phyloP scores from a whole-genome alignment of 2,329 filamentous ascomycete genomes.

The Colletotrichum somersetense region DNA sequence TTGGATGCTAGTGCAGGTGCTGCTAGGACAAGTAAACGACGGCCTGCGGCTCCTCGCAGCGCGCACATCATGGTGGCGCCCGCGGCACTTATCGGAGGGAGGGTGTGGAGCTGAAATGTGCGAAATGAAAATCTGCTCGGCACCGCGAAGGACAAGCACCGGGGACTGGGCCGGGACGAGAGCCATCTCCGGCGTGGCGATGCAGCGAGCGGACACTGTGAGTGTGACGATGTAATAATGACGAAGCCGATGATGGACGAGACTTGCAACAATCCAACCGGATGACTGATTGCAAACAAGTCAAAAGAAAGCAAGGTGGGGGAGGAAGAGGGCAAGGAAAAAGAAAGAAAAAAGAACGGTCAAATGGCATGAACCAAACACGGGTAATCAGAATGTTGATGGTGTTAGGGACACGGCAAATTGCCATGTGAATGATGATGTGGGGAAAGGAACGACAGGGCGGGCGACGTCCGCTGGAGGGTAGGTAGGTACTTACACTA shows the following conservation, averaged over 20 bases:
- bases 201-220: conserved; percentile 19
- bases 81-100: neutral
- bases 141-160: conserved; percentile 20
- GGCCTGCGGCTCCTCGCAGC: neutral
- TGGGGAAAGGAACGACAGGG: conserved; percentile 7
- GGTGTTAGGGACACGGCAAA: neutral
- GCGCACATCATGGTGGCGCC: neutral
- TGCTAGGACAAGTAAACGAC: neutral
- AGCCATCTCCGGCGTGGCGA: conserved; percentile 2
- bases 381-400: neutral
- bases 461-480: conserved; percentile 4
- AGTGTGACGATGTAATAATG: conserved; percentile 13
- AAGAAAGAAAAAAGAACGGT: too few relatives aligned
- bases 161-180: conserved; percentile 3
- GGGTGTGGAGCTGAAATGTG: conserved; percentile 15
- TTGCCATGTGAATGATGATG: conserved; percentile 1
- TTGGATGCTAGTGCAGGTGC: too few relatives aligned
- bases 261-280: neutral
- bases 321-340: neutral
- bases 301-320: neutral
- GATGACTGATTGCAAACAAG: neutral
- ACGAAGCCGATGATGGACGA: neutral
- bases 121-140: neutral
- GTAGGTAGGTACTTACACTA: too few relatives aligned
- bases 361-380: conserved; percentile 12